These are phyloP conservation scores for Sphaerulina populicola DNA, from an alignment of 2,329 filamentous ascomycete genomes.

Conservation along the genomic window DNA sequence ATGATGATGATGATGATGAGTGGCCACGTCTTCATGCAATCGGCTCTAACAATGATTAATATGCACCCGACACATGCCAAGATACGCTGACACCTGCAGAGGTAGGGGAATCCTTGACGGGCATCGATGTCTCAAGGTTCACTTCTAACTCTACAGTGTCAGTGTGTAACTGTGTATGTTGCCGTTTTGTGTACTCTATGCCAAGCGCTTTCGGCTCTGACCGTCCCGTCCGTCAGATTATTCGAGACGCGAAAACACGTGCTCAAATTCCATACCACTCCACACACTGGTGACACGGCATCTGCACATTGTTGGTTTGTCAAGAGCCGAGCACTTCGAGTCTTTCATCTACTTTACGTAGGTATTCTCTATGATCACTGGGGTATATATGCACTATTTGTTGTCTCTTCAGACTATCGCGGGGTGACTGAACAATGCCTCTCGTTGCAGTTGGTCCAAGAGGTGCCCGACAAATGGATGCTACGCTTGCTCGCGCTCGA, in stretches of 20 bases:
- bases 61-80: too few relatives aligned
- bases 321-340: slow-evolving; percentile 21
- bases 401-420: background rate
- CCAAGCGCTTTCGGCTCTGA: background rate
- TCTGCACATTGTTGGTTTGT: background rate
- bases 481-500: slow-evolving; percentile 10
- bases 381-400: slow-evolving; percentile 8
- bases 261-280: too few relatives aligned
- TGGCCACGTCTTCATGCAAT: too few relatives aligned
- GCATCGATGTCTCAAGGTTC: too few relatives aligned
- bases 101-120: too few relatives aligned
- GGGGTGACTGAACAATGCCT: background rate
- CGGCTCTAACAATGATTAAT: too few relatives aligned
- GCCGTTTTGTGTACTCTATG: background rate
- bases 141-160: too few relatives aligned
- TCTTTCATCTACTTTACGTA: slow-evolving; percentile 16
- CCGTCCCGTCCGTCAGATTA: background rate
- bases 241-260: background rate
- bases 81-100: too few relatives aligned
- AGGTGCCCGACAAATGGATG: slow-evolving; percentile 1
- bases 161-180: too few relatives aligned
- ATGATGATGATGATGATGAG: too few relatives aligned
- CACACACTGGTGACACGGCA: too few relatives aligned
- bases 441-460: background rate
- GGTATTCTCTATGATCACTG: slow-evolving; percentile 10